Evolutionary conservation across 805 yeast genomes (phyloP).

Genomic region (Nematodospora valgi): DNA sequence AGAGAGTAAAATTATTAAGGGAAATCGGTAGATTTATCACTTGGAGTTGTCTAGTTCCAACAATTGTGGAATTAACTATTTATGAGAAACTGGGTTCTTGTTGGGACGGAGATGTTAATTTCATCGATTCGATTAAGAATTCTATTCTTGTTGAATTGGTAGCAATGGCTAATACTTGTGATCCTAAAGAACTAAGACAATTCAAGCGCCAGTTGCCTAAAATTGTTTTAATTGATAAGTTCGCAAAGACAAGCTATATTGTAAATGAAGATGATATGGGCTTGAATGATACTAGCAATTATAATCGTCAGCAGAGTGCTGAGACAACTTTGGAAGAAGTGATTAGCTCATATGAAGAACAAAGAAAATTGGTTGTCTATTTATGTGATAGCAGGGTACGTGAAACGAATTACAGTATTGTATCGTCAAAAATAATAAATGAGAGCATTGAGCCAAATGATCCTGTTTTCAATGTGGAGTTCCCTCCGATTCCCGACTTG

Average conservation of each 20-base stretch:
- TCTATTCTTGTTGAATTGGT: slow-evolving; percentile 18
- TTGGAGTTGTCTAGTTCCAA: slow-evolving; percentile 25
- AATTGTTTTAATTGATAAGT: slow-evolving; percentile 14
- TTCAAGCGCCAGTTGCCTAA: slow-evolving; percentile 14
- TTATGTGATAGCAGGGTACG: slow-evolving; percentile 16
- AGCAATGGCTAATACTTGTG: slow-evolving; percentile 13
- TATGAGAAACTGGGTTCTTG: slow-evolving; percentile 21
- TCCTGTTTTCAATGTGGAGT: slow-evolving; percentile 5
- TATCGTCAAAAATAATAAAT: slow-evolving; percentile 1
- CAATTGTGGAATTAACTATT: slow-evolving; percentile 15
- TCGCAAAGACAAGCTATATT: slow-evolving; percentile 2
- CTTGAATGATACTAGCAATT: neutral
- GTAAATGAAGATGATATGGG: slow-evolving; percentile 7
- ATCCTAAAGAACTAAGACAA: slow-evolving; percentile 9
- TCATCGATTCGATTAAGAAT: slow-evolving; percentile 13
- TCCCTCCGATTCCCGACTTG: slow-evolving; percentile 16
- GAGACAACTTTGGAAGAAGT: slow-evolving; percentile 1
- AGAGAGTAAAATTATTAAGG: slow-evolving; percentile 34
- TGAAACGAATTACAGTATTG: slow-evolving; percentile 3
- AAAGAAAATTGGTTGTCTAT: slow-evolving; percentile 14
- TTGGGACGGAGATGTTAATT: slow-evolving; percentile 16
- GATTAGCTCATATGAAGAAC: slow-evolving; percentile 1
- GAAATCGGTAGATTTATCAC: slow-evolving; percentile 30
- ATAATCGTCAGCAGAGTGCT: no score
- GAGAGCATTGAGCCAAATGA: slow-evolving; percentile 2